Percentiles rank a stretch among this genome's conserved stretches.
Evolutionary conservation across 73 alveolate genomes (phyloP).

Genomic region (Uronychia binucleata): DNA sequence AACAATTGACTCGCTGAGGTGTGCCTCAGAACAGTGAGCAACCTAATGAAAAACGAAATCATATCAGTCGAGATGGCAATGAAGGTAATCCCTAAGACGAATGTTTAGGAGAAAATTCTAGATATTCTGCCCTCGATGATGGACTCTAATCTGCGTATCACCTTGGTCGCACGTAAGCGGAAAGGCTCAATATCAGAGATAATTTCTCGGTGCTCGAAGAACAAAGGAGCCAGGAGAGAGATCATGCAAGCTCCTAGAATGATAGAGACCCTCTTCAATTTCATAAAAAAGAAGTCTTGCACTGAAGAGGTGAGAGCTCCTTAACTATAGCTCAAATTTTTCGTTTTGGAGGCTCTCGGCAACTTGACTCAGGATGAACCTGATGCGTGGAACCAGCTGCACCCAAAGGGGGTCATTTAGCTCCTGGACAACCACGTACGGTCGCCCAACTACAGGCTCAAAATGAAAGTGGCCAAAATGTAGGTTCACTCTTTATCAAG

Average conservation of each 20-base stretch:
- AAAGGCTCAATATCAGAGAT: no score
- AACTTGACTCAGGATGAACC: background rate
- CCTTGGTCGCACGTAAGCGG: no score
- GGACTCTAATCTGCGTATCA: background rate
- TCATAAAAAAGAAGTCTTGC: background rate
- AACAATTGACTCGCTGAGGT: background rate
- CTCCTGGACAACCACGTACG: background rate
- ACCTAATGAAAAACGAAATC: background rate
- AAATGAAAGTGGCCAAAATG: background rate
- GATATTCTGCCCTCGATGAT: background rate
- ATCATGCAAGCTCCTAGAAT: background rate
- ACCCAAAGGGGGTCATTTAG: background rate
- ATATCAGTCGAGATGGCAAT: background rate
- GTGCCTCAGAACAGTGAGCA: background rate
- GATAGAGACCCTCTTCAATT: background rate
- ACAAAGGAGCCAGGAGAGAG: background rate
- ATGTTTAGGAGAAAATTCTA: background rate
- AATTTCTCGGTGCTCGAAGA: background rate
- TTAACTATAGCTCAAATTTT: background rate
- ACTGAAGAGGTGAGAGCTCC: background rate
- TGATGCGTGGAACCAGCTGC: background rate
- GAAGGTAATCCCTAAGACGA: background rate
- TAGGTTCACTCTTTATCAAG: background rate
- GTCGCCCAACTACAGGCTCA: background rate
- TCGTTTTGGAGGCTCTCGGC: background rate